Evolutionary conservation across 225 moss, liverwort and hornwort species (phyloP).

Genomic region (Sphagnum contortum): DNA sequence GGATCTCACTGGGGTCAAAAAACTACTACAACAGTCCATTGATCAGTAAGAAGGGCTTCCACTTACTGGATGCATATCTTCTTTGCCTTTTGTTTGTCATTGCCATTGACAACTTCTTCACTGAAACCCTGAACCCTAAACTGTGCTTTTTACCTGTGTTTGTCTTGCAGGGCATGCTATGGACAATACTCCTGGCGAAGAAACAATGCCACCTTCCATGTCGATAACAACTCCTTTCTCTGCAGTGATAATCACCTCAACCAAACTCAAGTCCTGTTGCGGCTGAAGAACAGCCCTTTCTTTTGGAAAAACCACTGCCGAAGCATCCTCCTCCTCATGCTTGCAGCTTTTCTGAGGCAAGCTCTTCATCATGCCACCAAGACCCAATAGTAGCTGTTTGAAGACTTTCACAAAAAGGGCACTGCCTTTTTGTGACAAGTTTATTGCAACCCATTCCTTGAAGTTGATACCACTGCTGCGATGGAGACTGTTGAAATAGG

Average conservation of each 20-base stretch:
- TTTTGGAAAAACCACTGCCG: slow-evolving; percentile 8
- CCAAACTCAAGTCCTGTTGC: slow-evolving; percentile 3
- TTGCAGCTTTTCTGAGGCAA: slow-evolving; percentile 10
- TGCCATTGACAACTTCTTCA: background rate
- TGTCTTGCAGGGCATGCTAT: slow-evolving; percentile 4
- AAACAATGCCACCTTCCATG: slow-evolving; percentile 2
- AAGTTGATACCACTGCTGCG: slow-evolving; percentile 3
- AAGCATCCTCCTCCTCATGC: slow-evolving; percentile 10
- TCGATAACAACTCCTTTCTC: slow-evolving; percentile 4
- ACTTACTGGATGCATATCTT: no score
- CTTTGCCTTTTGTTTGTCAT: no score
- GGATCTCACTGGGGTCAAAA: no score
- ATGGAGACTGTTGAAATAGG: slow-evolving; percentile 14
- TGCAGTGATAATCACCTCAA: slow-evolving; percentile 12
- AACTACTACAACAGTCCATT: no score
- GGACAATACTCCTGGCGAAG: slow-evolving; percentile 3
- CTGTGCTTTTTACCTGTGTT: slow-evolving; percentile 1
- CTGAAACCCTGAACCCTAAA: background rate
- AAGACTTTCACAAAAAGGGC: slow-evolving; percentile 16
- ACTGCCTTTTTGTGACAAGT: slow-evolving; percentile 13
- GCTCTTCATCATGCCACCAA: background rate
- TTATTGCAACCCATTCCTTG: slow-evolving; percentile 23
- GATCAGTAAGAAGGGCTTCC: no score
- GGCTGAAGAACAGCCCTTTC: background rate
- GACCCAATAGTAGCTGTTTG: slow-evolving; percentile 7